phyloP scores from a whole-genome alignment of 495 filamentous ascomycete species.

The Trichoderma asperelloides region DNA sequence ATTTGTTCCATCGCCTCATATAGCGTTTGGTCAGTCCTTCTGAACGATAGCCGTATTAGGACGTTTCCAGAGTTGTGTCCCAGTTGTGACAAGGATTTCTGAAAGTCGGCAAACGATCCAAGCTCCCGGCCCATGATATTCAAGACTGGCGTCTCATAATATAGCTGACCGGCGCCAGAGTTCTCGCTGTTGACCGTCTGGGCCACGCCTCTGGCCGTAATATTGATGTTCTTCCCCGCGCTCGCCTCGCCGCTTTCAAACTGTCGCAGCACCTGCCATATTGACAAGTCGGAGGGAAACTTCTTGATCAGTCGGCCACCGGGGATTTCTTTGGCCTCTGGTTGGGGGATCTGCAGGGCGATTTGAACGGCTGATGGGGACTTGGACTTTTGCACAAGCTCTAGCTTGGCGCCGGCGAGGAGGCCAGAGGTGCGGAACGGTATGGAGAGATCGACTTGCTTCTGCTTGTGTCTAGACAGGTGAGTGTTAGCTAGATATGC shows the following conservation, averaged over 20 bases:
- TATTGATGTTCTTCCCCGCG: constrained; percentile 51
- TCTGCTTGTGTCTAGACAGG: constrained; percentile 59
- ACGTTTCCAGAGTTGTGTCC: constrained; percentile 77
- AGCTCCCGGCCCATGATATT: constrained; percentile 72
- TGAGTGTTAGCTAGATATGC: constrained; percentile 7
- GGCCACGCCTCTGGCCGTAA: constrained; percentile 71
- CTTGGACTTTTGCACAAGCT: constrained; percentile 76
- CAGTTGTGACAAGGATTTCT: constrained; percentile 78
- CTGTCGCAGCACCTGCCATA: constrained; percentile 82
- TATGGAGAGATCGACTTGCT: constrained; percentile 72
- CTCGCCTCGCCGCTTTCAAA: constrained; percentile 65
- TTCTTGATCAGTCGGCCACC: constrained; percentile 67
- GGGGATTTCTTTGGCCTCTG: constrained; percentile 45
- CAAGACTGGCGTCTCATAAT: constrained; percentile 79
- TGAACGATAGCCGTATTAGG: constrained; percentile 68
- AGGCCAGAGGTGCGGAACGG: constrained; percentile 83
- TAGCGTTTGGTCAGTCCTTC: constrained; percentile 63
- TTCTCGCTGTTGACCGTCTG: constrained; percentile 35
- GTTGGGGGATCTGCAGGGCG: constrained; percentile 68
- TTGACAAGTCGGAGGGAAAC: constrained; percentile 68
- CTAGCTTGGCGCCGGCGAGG: constrained; percentile 76
- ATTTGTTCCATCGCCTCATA: constrained; percentile 83
- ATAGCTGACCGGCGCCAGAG: constrained; percentile 54
- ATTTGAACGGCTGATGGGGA: constrained; percentile 78
- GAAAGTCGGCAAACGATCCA: constrained; percentile 65